These are phyloP conservation scores for Fonsecaea erecta DNA, from an alignment of 2,329 filamentous ascomycete species.

Conservation along the genomic window DNA sequence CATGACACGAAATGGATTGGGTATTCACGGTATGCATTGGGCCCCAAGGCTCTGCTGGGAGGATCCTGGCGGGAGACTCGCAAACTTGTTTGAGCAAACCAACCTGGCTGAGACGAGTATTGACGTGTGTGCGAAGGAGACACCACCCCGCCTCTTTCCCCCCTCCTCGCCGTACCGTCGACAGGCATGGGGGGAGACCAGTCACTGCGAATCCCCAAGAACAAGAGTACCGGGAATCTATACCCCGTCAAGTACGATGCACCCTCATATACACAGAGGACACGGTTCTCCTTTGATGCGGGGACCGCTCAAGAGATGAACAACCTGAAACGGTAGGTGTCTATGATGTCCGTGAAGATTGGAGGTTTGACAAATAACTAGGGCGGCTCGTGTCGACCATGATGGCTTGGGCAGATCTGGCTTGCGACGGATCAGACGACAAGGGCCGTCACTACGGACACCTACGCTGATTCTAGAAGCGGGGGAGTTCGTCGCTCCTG, in stretches of 20 bases:
- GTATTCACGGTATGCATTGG: slow-evolving; percentile 26
- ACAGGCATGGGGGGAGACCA: slow-evolving; percentile 24
- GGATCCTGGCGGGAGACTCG: background rate
- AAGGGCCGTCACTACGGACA: slow-evolving; percentile 67
- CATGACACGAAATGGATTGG: slow-evolving; percentile 30
- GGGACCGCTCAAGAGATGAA: slow-evolving; percentile 70
- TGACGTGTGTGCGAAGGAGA: slow-evolving; percentile 26
- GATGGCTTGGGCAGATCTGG: slow-evolving; percentile 84
- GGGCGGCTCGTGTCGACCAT: slow-evolving; percentile 84
- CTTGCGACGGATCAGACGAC: slow-evolving; percentile 90
- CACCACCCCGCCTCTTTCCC: slow-evolving; percentile 28
- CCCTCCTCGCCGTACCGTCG: slow-evolving; percentile 25
- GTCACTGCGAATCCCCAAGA: slow-evolving; percentile 48
- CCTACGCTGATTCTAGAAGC: slow-evolving; percentile 65
- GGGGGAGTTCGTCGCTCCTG: slow-evolving; percentile 64
- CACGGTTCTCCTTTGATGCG: slow-evolving; percentile 78
- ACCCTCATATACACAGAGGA: slow-evolving; percentile 62
- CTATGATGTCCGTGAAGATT: background rate
- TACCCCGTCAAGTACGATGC: slow-evolving; percentile 52
- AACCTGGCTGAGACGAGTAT: background rate
- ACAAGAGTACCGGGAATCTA: slow-evolving; percentile 56
- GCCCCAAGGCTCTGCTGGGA: background rate
- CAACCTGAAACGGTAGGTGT: slow-evolving; percentile 71
- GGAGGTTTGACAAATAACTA: slow-evolving; percentile 44
- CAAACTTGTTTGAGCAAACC: background rate